These are phyloP conservation scores for Acmispon strigosus DNA, from an alignment of 306 rosid genomes.

Conservation along the genomic window DNA sequence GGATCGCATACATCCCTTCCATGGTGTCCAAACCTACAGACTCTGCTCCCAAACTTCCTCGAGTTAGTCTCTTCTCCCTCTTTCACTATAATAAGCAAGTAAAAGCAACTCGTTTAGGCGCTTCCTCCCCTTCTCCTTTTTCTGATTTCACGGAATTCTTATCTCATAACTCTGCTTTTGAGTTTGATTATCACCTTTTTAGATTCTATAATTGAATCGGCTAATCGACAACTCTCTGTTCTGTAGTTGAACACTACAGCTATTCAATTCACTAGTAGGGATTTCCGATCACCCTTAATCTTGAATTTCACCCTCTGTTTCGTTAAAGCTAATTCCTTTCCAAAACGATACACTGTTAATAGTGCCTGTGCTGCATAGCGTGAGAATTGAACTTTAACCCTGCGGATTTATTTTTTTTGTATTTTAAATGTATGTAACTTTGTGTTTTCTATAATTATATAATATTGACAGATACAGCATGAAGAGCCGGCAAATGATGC, in stretches of 20 bases:
- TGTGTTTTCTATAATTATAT: not conserved
- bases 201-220: not conserved
- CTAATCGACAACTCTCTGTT: not conserved
- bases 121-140: not conserved
- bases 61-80: conserved; percentile 43
- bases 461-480: conserved; percentile 28
- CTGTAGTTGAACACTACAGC: not conserved
- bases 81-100: not conserved
- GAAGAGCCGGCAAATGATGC: conserved; percentile 42
- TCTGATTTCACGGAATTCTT: conserved; percentile 4
- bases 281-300: not conserved
- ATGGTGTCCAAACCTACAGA: conserved; percentile 62
- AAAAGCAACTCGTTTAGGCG: not conserved
- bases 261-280: conserved; percentile 14
- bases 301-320: not conserved
- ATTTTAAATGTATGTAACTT: not conserved
- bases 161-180: conserved; percentile 3
- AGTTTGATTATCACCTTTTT: not conserved
- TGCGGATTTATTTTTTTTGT: conserved; percentile 12
- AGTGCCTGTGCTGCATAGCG: not conserved
- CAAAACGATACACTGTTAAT: not conserved
- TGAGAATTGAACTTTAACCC: conserved; percentile 16
- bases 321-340: not conserved
- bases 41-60: conserved; percentile 33
- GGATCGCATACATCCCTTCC: conserved; percentile 5